Evolutionary conservation across 148 eudicot genomes (phyloP).

Genomic region (Nyssa sinensis): DNA sequence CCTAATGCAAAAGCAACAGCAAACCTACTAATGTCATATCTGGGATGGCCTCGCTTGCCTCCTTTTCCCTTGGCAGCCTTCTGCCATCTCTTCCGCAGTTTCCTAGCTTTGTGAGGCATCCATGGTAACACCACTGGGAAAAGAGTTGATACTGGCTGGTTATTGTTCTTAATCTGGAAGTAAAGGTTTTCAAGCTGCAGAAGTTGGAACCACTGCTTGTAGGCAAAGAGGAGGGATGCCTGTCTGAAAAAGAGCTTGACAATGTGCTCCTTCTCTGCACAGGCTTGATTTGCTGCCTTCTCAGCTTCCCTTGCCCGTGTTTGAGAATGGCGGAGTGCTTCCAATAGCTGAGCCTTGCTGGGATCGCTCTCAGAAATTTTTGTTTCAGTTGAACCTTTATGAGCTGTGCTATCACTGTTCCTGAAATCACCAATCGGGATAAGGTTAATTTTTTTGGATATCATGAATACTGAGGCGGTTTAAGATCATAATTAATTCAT

Average conservation of each 20-base stretch:
- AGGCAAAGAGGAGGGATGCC: conserved; percentile 85
- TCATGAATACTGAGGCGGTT: not conserved
- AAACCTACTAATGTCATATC: conserved; percentile 48
- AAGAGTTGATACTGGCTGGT: conserved; percentile 30
- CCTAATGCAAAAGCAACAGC: conserved; percentile 79
- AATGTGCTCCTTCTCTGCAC: conserved; percentile 67
- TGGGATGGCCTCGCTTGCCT: conserved; percentile 33
- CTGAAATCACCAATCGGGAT: conserved; percentile 11
- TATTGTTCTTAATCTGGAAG: conserved; percentile 39
- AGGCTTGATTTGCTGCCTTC: conserved; percentile 69
- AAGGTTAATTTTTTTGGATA: not conserved
- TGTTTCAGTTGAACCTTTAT: conserved; percentile 16
- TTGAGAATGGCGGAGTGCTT: conserved; percentile 92
- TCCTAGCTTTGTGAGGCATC: conserved; percentile 36
- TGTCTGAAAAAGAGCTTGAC: conserved; percentile 80
- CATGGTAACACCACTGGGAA: conserved; percentile 47
- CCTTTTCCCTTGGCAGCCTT: conserved; percentile 38
- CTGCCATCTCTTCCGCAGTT: conserved; percentile 31
- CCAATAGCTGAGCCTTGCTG: conserved; percentile 62
- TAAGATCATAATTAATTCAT: not conserved
- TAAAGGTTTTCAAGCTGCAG: conserved; percentile 70
- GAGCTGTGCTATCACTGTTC: conserved; percentile 21
- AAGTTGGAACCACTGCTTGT: conserved; percentile 80
- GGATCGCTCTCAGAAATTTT: conserved; percentile 30
- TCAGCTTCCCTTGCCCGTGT: conserved; percentile 97